Evolutionary conservation across 768 basidiomycete species (phyloP).

Genomic region (Chlorophyllum brunneum): DNA sequence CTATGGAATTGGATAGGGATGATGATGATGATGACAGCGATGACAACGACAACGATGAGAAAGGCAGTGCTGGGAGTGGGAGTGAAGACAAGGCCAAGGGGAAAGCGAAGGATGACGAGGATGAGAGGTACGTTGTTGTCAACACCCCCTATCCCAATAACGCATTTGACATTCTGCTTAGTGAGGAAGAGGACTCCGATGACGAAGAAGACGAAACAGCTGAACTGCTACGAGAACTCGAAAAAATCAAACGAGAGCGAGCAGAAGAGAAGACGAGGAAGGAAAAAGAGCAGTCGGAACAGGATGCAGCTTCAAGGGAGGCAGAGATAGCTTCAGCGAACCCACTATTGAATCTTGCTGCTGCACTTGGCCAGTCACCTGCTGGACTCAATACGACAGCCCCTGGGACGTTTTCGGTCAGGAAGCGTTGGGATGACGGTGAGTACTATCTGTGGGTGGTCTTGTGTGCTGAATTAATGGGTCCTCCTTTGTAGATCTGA

Average conservation of each 20-base stretch:
- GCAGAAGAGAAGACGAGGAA: constrained; percentile 87
- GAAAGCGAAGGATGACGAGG: constrained; percentile 40
- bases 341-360: constrained; percentile 87
- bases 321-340: constrained; percentile 83
- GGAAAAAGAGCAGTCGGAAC: constrained; percentile 71
- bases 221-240: constrained; percentile 92
- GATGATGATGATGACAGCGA: constrained; percentile 66
- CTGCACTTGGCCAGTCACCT: constrained; percentile 78
- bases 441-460: constrained; percentile 19
- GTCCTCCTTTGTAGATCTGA: constrained; percentile 73
- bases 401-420: constrained; percentile 86
- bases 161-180: not conserved
- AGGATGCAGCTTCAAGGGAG: constrained; percentile 61
- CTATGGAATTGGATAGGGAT: constrained; percentile 84
- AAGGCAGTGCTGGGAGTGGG: constrained; percentile 32
- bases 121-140: constrained; percentile 41
- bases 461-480: not conserved
- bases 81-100: constrained; percentile 23
- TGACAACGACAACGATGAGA: constrained; percentile 34
- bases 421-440: constrained; percentile 96
- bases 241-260: constrained; percentile 95
- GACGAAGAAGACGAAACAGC: constrained; percentile 91
- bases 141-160: not conserved
- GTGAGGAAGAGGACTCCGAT: constrained; percentile 53
- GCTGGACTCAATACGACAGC: constrained; percentile 66